Evolutionary conservation across 352 stramenopile species (phyloP).

Genomic region (Globisporangium viniferum): DNA sequence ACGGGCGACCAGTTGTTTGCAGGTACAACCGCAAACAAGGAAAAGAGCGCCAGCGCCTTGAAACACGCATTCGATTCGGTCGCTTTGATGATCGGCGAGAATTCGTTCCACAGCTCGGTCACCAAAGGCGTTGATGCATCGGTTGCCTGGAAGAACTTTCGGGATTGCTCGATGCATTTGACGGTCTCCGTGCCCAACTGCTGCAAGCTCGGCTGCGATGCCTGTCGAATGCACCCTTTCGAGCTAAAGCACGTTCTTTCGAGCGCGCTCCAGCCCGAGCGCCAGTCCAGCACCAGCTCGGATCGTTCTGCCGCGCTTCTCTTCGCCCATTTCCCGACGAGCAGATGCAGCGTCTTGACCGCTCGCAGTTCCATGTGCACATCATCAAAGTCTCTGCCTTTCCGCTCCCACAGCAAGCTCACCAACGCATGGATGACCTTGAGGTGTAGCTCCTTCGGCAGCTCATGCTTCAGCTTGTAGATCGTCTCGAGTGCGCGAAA

Average conservation of each 20-base stretch:
- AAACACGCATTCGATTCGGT: slow-evolving; percentile 55
- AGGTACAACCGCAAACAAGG: slow-evolving; percentile 36
- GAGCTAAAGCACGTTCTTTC: slow-evolving; percentile 53
- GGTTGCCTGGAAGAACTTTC: slow-evolving; percentile 35
- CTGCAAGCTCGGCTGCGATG: slow-evolving; percentile 35
- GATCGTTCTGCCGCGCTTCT: slow-evolving; percentile 10
- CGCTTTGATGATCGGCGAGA: slow-evolving; percentile 38
- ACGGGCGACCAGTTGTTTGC: slow-evolving; percentile 13
- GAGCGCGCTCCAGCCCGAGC: slow-evolving; percentile 33
- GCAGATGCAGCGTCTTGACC: slow-evolving; percentile 32
- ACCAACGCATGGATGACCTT: slow-evolving; percentile 48
- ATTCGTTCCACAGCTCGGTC: slow-evolving; percentile 46
- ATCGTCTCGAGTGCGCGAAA: slow-evolving; percentile 58
- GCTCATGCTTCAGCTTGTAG: slow-evolving; percentile 62
- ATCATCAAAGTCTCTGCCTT: slow-evolving; percentile 40
- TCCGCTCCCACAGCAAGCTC: slow-evolving; percentile 39
- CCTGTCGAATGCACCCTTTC: slow-evolving; percentile 30
- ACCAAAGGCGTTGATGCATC: slow-evolving; percentile 31
- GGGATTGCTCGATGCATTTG: slow-evolving; percentile 50
- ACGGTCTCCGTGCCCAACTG: slow-evolving; percentile 37
- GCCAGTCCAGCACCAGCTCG: slow-evolving; percentile 45
- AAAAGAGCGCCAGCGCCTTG: slow-evolving; percentile 59
- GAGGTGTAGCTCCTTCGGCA: slow-evolving; percentile 36
- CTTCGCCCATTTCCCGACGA: slow-evolving; percentile 62
- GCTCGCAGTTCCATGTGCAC: slow-evolving; percentile 54